Evolutionary conservation across 768 basidiomycete species (phyloP), one percentile per base, ranked within the genome.

Genomic region (Coprinellus micaceus): DNA sequence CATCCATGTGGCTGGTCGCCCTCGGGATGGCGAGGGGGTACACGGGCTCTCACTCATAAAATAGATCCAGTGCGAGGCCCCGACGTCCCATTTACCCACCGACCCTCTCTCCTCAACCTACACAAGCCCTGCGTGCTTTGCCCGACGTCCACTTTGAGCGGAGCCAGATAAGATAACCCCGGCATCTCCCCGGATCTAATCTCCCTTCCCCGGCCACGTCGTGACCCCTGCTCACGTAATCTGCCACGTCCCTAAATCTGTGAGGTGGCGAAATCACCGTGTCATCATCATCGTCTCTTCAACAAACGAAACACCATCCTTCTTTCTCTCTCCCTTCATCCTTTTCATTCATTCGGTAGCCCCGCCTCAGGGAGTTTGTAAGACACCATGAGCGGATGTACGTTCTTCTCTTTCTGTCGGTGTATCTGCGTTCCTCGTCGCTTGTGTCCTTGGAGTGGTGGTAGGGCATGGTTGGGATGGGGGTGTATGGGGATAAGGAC

Each of bases 381-480:
- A 9, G 36, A 9, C 36, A 37, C 9, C 9, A 61, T 91, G 88
- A 89, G 88, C 81, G 88, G 88, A 63, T 90, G 88, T 88, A 75
- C 62, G 87, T 84, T 22, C 43, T 51, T 46, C 37, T 59, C 52
- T n/a, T n/a, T n/a, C n/a, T n/a, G n/a, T 55, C 37, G 37, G 36
- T 39, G n/a, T 40, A 43, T 52, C 57, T 15, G 55, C 33, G 28
- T 24, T 60, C 12, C 12, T 46, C n/a, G 13, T 13, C 43, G 10
- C 4, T 36, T 30, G 50, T 53, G 52, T 50, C 48, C 50, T n/a
- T n/a, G n/a, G n/a, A n/a, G n/a, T n/a, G n/a, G n/a, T n/a, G n/a
- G n/a, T n/a, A n/a, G n/a, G n/a, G n/a, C n/a, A n/a, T n/a, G 64
- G 4, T 63, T 37, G 2, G 26, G 33, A 26, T 9, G 36, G 36